Base-by-base conservation (phyloP, 164 flowering plant species). In the Liquidambar formosana region DNA sequence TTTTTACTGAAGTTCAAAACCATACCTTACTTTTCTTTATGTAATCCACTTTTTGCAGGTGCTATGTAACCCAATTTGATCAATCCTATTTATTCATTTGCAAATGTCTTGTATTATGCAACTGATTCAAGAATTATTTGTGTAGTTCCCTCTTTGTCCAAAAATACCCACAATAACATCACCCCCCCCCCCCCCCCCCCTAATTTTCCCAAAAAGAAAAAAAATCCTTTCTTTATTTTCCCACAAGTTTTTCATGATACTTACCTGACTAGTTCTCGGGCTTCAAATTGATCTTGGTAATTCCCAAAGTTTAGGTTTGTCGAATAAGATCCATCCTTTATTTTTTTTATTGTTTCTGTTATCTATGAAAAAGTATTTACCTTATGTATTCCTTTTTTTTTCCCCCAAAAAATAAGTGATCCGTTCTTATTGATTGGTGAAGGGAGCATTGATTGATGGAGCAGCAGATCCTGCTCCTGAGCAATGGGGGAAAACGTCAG, bases 401-500 rank as follows among this genome's bases (percentile, higher is more conserved):
- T n/a, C n/a, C n/a, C n/a, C n/a, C n/a, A n/a, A n/a, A n/a, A n/a
- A 28, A 8, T 16, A 23, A 51, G n/a, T 44, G 11, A 15, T 25
- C 10, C 53, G 15, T 44, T 48, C 27, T 67, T 51, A 65, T 74
- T 66, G 53, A 41, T 79, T 68, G 21, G 25, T 72, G 61, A 71
- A 92, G 99, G 95, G 87, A 61, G 76, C 89, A 61, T 69, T 96
- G 76, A 83, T 96, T 72, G 95, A 90, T 77, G 99, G 99, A 79
- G 96, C 98, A 48, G 97, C 97, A 67, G 97, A 96, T 75, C 99
- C 99, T 69, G 85, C 90, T 46, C 99, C 98, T 19, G 96, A 91
- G 81, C 89, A 86, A 64, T 96, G 99, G 99, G 99, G 99, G 13
- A 96, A 80, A 76, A 90, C 99, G 74, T 90, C 98, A 5, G 78